Percentiles rank a stretch among this genome's conserved stretches.
phyloP scores from a whole-genome alignment of 163 green algal genomes.

The Prototheca wickerhamii region DNA sequence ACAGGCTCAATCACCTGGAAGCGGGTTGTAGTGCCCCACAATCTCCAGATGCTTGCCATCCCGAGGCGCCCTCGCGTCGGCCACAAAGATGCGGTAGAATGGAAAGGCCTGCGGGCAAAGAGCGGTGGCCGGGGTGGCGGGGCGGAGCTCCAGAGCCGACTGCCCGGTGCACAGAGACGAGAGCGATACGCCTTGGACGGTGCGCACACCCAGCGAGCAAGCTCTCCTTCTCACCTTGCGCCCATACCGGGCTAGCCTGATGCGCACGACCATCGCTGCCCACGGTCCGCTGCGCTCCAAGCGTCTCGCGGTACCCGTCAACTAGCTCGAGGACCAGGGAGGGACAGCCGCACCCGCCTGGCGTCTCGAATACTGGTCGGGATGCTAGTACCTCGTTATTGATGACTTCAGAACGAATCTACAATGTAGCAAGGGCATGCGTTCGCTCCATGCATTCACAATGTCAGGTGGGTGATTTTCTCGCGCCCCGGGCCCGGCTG shows the following conservation, averaged over 20 bases:
- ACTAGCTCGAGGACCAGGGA: too few relatives aligned
- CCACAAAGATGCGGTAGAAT: conserved; percentile 81
- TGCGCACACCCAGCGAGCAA: neutral
- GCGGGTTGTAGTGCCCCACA: conserved; percentile 73
- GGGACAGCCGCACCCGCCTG: too few relatives aligned
- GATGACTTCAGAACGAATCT: too few relatives aligned
- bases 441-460: too few relatives aligned
- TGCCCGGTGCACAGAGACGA: neutral
- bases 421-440: too few relatives aligned
- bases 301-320: neutral
- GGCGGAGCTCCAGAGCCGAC: neutral
- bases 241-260: conserved; percentile 75
- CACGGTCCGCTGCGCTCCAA: too few relatives aligned
- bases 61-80: conserved; percentile 49
- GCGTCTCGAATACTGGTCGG: too few relatives aligned
- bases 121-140: neutral
- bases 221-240: conserved; percentile 29
- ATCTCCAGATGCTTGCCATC: conserved; percentile 73
- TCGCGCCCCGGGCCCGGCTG: too few relatives aligned
- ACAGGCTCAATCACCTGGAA: conserved; percentile 37
- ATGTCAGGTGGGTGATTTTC: too few relatives aligned
- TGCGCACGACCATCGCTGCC: conserved; percentile 58
- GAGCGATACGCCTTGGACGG: neutral
- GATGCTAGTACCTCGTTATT: too few relatives aligned
- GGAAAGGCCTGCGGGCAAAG: conserved; percentile 49